Percentiles rank a stretch among this genome's conserved stretches.
Evolutionary conservation across 2,329 filamentous ascomycete genomes (phyloP).

Genomic region (Fusarium sp.): DNA sequence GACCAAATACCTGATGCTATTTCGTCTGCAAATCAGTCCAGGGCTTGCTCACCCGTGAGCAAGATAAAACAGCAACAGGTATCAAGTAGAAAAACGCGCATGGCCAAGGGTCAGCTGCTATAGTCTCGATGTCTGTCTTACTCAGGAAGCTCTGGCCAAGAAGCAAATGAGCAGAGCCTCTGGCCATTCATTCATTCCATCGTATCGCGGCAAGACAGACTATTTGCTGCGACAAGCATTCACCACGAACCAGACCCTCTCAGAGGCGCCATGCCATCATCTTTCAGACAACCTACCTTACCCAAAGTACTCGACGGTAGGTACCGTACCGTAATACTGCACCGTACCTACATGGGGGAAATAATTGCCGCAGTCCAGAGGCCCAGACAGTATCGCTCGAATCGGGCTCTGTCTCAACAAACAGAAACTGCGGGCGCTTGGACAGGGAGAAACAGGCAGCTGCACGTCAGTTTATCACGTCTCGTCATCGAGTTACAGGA

Average conservation of each 20-base stretch:
- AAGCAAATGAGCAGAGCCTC: conserved; percentile 40
- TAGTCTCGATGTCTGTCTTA: conserved; percentile 18
- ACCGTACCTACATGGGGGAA: conserved; percentile 10
- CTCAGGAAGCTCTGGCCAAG: conserved; percentile 26
- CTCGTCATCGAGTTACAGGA: conserved; percentile 19
- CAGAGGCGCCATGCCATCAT: conserved; percentile 36
- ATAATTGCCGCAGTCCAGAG: conserved; percentile 38
- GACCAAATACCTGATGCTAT: conserved; percentile 44
- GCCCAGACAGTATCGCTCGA: conserved; percentile 7
- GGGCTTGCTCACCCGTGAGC: conserved; percentile 24
- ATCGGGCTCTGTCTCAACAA: conserved; percentile 21
- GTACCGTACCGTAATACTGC: conserved; percentile 3
- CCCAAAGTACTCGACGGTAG: no score
- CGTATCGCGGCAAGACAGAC: conserved; percentile 14
- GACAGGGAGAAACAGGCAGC: conserved; percentile 27
- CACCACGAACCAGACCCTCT: conserved; percentile 19
- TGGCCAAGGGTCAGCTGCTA: conserved; percentile 26
- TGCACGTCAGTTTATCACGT: conserved; percentile 36
- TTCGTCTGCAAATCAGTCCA: conserved; percentile 35
- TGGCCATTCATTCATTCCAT: conserved; percentile 29
- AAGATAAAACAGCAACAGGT: conserved; percentile 34
- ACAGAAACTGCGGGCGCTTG: conserved; percentile 31
- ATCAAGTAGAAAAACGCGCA: conserved; percentile 30
- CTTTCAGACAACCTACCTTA: conserved; percentile 7
- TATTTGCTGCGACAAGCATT: conserved; percentile 22